A percentile compares a stretch with the other conserved stretches of the same genome.
These are phyloP conservation scores for Naganishia cerealis DNA, from an alignment of 1,284 basidiomycete genomes.

Conservation along the genomic window DNA sequence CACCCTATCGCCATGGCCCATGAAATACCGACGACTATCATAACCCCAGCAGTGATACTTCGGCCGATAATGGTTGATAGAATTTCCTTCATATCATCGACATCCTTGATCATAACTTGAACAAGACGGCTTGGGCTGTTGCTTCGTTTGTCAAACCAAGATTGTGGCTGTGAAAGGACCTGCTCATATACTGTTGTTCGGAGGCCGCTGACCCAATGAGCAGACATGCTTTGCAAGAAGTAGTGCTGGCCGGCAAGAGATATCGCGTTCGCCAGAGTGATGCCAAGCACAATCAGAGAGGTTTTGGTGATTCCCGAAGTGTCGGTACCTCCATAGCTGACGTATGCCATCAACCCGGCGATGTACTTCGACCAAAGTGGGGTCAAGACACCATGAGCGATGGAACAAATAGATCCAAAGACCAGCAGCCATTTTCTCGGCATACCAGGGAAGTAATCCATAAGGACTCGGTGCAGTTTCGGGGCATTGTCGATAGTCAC, in stretches of 20 bases:
- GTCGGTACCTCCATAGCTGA: slow-evolving; percentile 68
- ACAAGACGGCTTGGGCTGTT: slow-evolving; percentile 70
- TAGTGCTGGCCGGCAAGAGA: slow-evolving; percentile 72
- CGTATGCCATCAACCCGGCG: slow-evolving; percentile 74
- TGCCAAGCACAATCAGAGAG: slow-evolving; percentile 60
- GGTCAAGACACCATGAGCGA: slow-evolving; percentile 76
- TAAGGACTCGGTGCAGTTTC: slow-evolving; percentile 60
- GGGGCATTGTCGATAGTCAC: slow-evolving; percentile 31
- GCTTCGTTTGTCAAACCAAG: slow-evolving; percentile 77
- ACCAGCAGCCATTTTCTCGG: slow-evolving; percentile 71
- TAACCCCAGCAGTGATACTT: slow-evolving; percentile 68
- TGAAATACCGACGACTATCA: slow-evolving; percentile 77
- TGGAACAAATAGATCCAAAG: slow-evolving; percentile 66
- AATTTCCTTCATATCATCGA: slow-evolving; percentile 80
- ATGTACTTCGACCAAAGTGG: slow-evolving; percentile 90
- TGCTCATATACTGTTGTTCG: slow-evolving; percentile 64
- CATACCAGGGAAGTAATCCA: slow-evolving; percentile 68
- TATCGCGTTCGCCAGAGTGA: slow-evolving; percentile 74
- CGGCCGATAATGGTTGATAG: slow-evolving; percentile 75
- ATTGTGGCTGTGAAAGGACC: slow-evolving; percentile 78
- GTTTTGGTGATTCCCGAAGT: slow-evolving; percentile 61
- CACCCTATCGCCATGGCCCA: slow-evolving; percentile 88
- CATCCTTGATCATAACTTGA: slow-evolving; percentile 82
- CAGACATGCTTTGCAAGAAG: slow-evolving; percentile 70
- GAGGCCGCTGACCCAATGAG: slow-evolving; percentile 72